Evolutionary conservation across 129 eudicot species (phyloP).

Genomic region (Flaveria robusta): DNA sequence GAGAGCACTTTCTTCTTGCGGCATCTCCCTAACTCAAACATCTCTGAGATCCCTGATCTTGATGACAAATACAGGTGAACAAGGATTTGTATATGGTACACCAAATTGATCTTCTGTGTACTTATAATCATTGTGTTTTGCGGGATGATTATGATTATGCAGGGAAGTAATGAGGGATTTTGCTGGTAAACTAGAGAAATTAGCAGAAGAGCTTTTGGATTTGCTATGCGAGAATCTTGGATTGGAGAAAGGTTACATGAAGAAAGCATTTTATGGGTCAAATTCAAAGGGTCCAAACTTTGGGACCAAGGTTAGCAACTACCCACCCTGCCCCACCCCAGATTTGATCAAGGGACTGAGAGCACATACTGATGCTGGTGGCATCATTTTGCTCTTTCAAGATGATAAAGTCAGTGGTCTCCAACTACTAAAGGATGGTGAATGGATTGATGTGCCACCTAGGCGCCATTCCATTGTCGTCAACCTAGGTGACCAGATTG

Average conservation of each 20-base stretch:
- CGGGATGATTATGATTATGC: constrained; percentile 20
- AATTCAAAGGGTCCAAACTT: constrained; percentile 58
- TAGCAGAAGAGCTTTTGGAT: constrained; percentile 59
- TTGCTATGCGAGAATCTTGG: constrained; percentile 68
- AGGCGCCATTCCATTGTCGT: constrained; percentile 66
- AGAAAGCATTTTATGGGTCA: constrained; percentile 54
- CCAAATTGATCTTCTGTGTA: not conserved
- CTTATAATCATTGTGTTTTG: not conserved
- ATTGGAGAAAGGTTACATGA: constrained; percentile 62
- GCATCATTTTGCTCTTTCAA: constrained; percentile 65
- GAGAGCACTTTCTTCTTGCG: constrained; percentile 60
- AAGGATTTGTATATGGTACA: not conserved
- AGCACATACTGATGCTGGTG: constrained; percentile 77
- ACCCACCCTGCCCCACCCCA: constrained; percentile 73
- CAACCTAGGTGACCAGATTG: constrained; percentile 73
- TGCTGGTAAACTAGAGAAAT: constrained; percentile 48
- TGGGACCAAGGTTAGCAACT: constrained; percentile 74
- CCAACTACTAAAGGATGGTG: constrained; percentile 61
- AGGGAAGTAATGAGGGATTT: constrained; percentile 58
- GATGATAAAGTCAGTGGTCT: constrained; percentile 69
- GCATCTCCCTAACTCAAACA: constrained; percentile 54
- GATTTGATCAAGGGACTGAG: constrained; percentile 66
- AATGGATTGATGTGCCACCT: constrained; percentile 71
- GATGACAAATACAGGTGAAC: constrained; percentile 47
- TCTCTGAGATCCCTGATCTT: constrained; percentile 55